Percentiles rank a stretch among this genome's conserved stretches.
Evolutionary conservation across 2,329 filamentous ascomycete genomes (phyloP).

Genomic region (Aphanocladium album): DNA sequence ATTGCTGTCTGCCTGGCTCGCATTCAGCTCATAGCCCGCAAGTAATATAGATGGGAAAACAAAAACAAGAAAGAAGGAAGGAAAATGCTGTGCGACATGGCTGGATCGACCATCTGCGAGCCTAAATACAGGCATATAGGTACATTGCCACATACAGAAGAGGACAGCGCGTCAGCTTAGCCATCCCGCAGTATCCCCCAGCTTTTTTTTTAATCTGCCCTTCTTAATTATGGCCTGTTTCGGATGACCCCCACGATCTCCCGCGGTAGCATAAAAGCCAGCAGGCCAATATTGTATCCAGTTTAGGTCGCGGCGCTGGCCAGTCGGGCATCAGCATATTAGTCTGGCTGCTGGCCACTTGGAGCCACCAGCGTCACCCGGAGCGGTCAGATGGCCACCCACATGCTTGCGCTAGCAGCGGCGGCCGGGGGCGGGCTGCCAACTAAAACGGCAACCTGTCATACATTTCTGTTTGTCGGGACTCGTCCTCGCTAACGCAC

Average conservation of each 20-base stretch:
- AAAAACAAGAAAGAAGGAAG: not conserved
- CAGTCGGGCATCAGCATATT: conserved; percentile 7
- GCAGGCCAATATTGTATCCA: not conserved
- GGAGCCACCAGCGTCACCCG: conserved; percentile 6
- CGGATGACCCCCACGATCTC: conserved; percentile 3
- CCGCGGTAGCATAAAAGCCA: not conserved
- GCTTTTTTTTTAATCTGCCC: not conserved
- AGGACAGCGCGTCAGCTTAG: not conserved
- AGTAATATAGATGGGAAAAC: not conserved
- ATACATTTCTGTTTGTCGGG: not conserved
- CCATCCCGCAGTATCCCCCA: not conserved
- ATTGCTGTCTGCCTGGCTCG: no score
- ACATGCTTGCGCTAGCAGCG: not conserved
- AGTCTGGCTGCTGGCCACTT: conserved; percentile 2
- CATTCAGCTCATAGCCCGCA: not conserved
- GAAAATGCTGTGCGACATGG: not conserved
- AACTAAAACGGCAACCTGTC: not conserved
- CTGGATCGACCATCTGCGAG: not conserved
- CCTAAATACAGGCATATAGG: not conserved
- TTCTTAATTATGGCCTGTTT: not conserved
- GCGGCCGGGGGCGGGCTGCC: not conserved
- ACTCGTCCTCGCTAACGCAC: not conserved
- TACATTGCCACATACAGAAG: not conserved
- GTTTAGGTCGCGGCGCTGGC: not conserved
- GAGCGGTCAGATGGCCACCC: conserved; percentile 12